A percentile compares a stretch with the other conserved stretches of the same genome.
These are phyloP conservation scores for Pinus albicaulis DNA, from an alignment of 75 land plant species.

Conservation along the genomic window DNA sequence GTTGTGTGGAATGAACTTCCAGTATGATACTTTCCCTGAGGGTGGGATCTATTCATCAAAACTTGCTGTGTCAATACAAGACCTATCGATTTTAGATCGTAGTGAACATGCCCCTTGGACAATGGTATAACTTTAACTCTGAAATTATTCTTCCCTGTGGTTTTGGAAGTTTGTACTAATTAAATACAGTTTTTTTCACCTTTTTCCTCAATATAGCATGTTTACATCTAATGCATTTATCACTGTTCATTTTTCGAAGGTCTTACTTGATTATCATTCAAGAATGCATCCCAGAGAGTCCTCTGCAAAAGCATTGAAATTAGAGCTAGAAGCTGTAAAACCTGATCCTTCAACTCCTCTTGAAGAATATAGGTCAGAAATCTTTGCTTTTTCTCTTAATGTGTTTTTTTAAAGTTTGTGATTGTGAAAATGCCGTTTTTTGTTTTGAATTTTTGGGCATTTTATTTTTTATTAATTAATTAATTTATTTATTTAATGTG, in stretches of 20 bases:
- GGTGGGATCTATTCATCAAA: conserved; percentile 64
- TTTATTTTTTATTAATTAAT: no score
- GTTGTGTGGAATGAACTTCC: conserved; percentile 52
- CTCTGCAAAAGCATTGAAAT: conserved; percentile 75
- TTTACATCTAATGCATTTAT: background rate
- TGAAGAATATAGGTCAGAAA: conserved; percentile 80
- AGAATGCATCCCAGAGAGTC: conserved; percentile 77
- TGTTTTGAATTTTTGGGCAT: background rate
- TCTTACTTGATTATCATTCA: conserved; percentile 70
- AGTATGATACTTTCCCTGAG: conserved; percentile 66
- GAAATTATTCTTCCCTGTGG: background rate
- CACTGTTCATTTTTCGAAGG: conserved; percentile 35
- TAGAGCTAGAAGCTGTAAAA: conserved; percentile 82
- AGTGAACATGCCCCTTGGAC: conserved; percentile 94
- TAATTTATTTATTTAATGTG: no score
- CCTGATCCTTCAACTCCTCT: conserved; percentile 84
- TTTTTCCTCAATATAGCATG: background rate
- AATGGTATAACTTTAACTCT: conserved; percentile 45
- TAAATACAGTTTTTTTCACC: background rate
- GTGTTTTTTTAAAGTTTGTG: background rate
- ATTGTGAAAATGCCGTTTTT: background rate
- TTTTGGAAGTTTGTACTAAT: background rate
- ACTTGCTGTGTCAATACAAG: conserved; percentile 57
- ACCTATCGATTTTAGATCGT: conserved; percentile 67
- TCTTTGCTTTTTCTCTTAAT: background rate